A percentile compares a stretch with the other conserved stretches of the same genome.
phyloP scores from a whole-genome alignment of 1,284 basidiomycete genomes.

The Sporisorium iseilematis-ciliati region DNA sequence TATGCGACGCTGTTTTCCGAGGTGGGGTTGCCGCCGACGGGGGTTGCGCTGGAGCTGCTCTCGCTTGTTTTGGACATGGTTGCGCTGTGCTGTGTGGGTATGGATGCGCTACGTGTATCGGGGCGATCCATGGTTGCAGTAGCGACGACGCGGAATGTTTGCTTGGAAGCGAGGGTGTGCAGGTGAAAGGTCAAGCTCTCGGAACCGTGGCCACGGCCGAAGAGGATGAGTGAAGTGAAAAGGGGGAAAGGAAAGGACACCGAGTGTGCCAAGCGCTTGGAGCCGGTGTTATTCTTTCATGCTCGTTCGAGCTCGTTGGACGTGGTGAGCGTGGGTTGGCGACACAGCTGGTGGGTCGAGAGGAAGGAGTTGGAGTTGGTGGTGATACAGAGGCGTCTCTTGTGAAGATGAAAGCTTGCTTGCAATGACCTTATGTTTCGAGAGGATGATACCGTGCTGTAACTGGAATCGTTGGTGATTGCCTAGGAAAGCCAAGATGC shows the following conservation, averaged over 20 bases:
- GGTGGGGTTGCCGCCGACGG: constrained; percentile 5
- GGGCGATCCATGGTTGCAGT: constrained; percentile 16
- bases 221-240: too few relatives aligned
- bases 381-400: not conserved
- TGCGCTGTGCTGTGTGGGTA: constrained; percentile 8
- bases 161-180: not conserved
- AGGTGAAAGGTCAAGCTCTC: too few relatives aligned
- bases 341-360: not conserved
- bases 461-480: too few relatives aligned
- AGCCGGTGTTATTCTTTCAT: constrained; percentile 7
- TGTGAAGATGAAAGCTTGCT: not conserved
- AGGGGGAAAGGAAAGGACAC: too few relatives aligned
- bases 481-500: too few relatives aligned
- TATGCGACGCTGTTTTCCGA: constrained; percentile 52
- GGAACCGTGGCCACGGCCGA: too few relatives aligned
- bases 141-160: not conserved
- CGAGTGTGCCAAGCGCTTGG: too few relatives aligned
- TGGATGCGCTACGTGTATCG: constrained; percentile 19
- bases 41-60: constrained; percentile 33
- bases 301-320: constrained; percentile 11
- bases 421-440: not conserved
- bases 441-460: not conserved
- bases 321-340: not conserved
- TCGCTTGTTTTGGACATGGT: constrained; percentile 30
- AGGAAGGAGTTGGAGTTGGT: too few relatives aligned